Conservation (phyloP, 148 eudicot species). For the Agrostemma githago region DNA sequence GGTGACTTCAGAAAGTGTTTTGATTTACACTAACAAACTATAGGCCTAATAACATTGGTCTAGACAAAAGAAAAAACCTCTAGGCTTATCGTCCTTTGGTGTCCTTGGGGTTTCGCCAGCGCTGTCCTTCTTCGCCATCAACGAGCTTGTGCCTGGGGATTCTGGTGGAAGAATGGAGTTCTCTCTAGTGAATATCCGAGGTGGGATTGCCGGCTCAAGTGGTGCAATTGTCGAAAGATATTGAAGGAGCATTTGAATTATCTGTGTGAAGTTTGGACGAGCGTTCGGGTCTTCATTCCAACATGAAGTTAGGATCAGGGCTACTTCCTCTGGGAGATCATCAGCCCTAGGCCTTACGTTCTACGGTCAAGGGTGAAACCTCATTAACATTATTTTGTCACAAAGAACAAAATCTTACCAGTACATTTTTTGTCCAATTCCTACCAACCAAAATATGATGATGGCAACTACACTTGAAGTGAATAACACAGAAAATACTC, state of each 20-base stretch:
- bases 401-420: neutral
- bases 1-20: conserved; percentile 20
- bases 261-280: conserved; percentile 80
- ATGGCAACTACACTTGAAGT: no score
- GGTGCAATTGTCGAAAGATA: conserved; percentile 54
- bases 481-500: no score
- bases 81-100: conserved; percentile 43
- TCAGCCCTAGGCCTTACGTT: conserved; percentile 87
- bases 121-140: conserved; percentile 58
- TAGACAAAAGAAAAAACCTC: conserved; percentile 68
- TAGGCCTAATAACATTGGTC: conserved; percentile 43
- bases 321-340: conserved; percentile 73
- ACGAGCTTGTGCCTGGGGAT: conserved; percentile 86
- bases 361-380: conserved; percentile 32
- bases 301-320: conserved; percentile 68
- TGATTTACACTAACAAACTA: conserved; percentile 17
- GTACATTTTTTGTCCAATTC: no score
- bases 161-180: conserved; percentile 77
- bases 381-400: conserved; percentile 10
- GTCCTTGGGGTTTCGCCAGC: conserved; percentile 53
- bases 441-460: no score
- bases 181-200: conserved; percentile 53
- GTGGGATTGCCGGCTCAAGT: conserved; percentile 54
- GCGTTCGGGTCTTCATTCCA: conserved; percentile 82
- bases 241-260: conserved; percentile 74